Base-by-base conservation (phyloP, 2,329 filamentous ascomycete genomes). In the Cladosporium sp. region DNA sequence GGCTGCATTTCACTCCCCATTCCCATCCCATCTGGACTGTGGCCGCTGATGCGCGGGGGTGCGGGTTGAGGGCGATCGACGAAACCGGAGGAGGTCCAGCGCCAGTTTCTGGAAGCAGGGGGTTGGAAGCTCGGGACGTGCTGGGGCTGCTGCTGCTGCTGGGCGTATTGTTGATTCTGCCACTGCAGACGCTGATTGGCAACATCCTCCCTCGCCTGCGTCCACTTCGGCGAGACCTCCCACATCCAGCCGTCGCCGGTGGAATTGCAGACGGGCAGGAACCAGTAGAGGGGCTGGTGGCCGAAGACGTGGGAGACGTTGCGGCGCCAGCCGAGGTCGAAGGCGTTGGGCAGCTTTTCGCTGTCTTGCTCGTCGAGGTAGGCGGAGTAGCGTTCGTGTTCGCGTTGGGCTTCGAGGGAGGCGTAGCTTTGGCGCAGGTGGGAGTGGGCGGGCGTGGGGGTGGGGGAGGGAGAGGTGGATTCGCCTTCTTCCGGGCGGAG, bases 201-300 rank as follows among this genome's bases (percentile, higher is more conserved):
- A 2, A 67, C 49, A 3, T 60, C 63, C 8, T 89, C 83, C 38
- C 84, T 76, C 3, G 84, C 86, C 30, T 84, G 82, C 2, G 87
- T 55, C 86, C 93, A 98, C 57, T 80, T 82, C 1, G 80, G 77
- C 62, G 83, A 94, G 1, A 91, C 80, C 61, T 96, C 90, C 93
- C 93, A 98, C 38, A 77, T 78, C 92, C 92, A 98, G 18, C 93
- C 93, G 66, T 98, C 88, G 29, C 92, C 92, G 0, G 82, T 87
- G 2, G 90, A 95, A 62, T 86, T 97, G 67, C 80, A 82, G 39
- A 97, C 72, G 0, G 93, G 93, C 1, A 97, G 54, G 22, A 77
- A 71, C 92, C 93, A 97, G 7, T 93, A 73, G 20, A 80, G 69
- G 1, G 83, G 83, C 1, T 74, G 80, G 0, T 81, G 79, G 0